phyloP scores from a whole-genome alignment of 257 asterid genomes.

The Gynochthodes officinalis region DNA sequence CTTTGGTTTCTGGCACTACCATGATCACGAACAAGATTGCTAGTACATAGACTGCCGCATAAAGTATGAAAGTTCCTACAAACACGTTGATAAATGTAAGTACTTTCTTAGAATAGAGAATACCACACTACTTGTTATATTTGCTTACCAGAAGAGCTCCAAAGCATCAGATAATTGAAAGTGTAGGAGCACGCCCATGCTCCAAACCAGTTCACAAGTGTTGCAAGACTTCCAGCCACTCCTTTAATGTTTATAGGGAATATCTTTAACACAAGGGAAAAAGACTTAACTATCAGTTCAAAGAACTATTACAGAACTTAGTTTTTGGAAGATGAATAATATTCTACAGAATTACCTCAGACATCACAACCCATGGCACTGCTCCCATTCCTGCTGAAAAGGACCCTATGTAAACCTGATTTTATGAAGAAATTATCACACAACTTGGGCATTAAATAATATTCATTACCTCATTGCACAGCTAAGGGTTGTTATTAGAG shows the following conservation, averaged over 20 bases:
- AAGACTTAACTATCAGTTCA: constrained; percentile 6
- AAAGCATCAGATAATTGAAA: constrained; percentile 83
- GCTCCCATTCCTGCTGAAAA: constrained; percentile 98
- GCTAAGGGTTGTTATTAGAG: no score
- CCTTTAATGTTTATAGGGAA: constrained; percentile 94
- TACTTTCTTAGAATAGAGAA: not conserved
- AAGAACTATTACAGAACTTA: not conserved
- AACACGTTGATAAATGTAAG: constrained; percentile 11
- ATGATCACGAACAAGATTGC: constrained; percentile 66
- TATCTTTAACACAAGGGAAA: constrained; percentile 41
- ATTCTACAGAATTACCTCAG: constrained; percentile 54
- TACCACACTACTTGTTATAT: not conserved
- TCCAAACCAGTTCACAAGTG: constrained; percentile 90
- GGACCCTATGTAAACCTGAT: constrained; percentile 75
- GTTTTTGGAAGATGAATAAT: not conserved
- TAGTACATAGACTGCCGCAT: constrained; percentile 62
- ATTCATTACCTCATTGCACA: no score
- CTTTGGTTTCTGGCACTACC: constrained; percentile 93
- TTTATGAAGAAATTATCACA: constrained; percentile 6
- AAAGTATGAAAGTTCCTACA: constrained; percentile 80
- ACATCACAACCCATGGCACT: constrained; percentile 99
- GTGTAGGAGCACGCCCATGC: constrained; percentile 93
- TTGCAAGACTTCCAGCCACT: constrained; percentile 89
- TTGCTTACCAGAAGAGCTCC: constrained; percentile 77
- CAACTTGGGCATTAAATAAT: not conserved